phyloP scores from a whole-genome alignment of 192 early-diverging fungal species.

The Coemansia sp. region DNA sequence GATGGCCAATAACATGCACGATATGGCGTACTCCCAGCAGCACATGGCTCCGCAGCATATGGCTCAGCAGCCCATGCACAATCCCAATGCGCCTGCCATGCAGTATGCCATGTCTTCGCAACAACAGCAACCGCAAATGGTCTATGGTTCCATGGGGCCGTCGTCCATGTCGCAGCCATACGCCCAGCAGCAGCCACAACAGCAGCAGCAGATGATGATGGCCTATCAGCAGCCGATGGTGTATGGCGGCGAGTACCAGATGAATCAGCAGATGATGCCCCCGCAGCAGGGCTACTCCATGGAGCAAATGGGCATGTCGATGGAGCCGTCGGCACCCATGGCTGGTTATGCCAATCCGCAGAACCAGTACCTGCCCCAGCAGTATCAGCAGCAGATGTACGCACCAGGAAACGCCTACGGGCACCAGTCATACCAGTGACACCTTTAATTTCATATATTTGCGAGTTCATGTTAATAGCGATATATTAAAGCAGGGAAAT shows the following conservation, averaged over 20 bases:
- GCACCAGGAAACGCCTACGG: conserved; percentile 36
- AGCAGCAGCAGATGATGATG: conserved; percentile 9
- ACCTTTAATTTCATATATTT: background rate
- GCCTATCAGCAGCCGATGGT: background rate
- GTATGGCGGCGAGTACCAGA: background rate
- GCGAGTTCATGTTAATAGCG: background rate
- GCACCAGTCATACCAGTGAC: conserved; percentile 18
- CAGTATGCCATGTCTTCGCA: background rate
- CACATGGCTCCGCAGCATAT: background rate
- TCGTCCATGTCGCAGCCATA: conserved; percentile 15
- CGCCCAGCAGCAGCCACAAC: conserved; percentile 18
- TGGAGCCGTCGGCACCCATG: conserved; percentile 29
- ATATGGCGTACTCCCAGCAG: background rate
- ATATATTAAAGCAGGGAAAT: background rate
- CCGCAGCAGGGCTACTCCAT: conserved; percentile 5
- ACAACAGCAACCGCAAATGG: conserved; percentile 21
- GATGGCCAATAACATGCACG: background rate
- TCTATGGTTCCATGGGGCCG: conserved; percentile 13
- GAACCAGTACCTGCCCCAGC: conserved; percentile 11
- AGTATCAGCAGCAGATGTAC: conserved; percentile 22
- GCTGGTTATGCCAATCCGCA: conserved; percentile 10
- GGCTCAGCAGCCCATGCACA: background rate
- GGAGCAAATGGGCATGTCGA: conserved; percentile 11
- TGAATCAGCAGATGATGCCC: conserved; percentile 7
- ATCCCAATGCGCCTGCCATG: background rate